Percentiles rank a stretch among this genome's conserved stretches.
Conservation (phyloP, 164 flowering plant genomes). For the Nelumbo lutea region DNA sequence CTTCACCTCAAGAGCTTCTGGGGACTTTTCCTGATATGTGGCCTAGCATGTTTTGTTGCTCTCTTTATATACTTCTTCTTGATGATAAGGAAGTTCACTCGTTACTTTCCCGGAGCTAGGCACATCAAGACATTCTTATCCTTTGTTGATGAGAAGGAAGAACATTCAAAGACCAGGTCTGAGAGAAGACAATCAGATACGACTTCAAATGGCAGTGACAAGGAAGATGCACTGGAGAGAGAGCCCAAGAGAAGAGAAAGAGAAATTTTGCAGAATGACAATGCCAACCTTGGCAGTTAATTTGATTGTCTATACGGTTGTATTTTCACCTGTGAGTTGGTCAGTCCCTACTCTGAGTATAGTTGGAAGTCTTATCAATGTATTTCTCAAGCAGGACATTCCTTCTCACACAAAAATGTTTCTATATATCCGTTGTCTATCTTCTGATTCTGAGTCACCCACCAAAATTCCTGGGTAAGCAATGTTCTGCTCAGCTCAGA, state of each 20-base stretch:
- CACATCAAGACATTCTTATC: constrained; percentile 46
- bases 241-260: constrained; percentile 21
- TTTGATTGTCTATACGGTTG: not conserved
- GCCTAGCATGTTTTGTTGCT: constrained; percentile 54
- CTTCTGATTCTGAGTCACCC: too few relatives aligned
- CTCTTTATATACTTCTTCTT: constrained; percentile 37
- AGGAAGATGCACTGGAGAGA: constrained; percentile 22
- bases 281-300: not conserved
- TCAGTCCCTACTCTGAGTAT: not conserved
- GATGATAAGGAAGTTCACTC: constrained; percentile 34
- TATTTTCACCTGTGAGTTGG: not conserved
- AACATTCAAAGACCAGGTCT: constrained; percentile 24
- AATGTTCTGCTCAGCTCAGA: too few relatives aligned
- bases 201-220: constrained; percentile 18
- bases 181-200: constrained; percentile 36
- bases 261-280: constrained; percentile 8
- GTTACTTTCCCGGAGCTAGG: constrained; percentile 24
- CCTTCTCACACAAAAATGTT: too few relatives aligned
- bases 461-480: too few relatives aligned
- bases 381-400: not conserved
- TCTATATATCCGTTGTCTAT: too few relatives aligned
- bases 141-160: constrained; percentile 51
- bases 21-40: constrained; percentile 72
- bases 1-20: constrained; percentile 65
- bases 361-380: not conserved